Evolutionary conservation across 2,329 filamentous ascomycete species (phyloP).

Genomic region (Penicillium sp.): DNA sequence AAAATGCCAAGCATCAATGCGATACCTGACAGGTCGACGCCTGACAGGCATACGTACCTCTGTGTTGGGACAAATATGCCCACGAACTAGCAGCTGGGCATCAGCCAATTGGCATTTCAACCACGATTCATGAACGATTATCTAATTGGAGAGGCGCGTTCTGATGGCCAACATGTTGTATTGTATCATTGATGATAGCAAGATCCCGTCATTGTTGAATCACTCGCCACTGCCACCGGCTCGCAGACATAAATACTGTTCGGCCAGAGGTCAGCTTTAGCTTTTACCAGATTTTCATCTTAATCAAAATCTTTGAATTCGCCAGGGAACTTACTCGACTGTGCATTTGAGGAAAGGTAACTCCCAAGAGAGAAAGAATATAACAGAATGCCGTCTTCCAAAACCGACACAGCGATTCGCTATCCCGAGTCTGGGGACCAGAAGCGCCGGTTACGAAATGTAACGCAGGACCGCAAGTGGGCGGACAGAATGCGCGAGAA

Average conservation of each 20-base stretch:
- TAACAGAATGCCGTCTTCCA: slow-evolving; percentile 26
- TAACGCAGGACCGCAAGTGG: slow-evolving; percentile 23
- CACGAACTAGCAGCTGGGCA: not conserved
- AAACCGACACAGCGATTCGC: slow-evolving; percentile 24
- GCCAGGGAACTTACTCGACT: not conserved
- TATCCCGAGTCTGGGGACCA: slow-evolving; percentile 21
- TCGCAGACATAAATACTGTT: slow-evolving; percentile 7
- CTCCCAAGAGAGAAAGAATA: not conserved
- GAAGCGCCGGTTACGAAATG: slow-evolving; percentile 20
- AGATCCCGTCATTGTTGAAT: slow-evolving; percentile 12
- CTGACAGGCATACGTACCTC: not conserved
- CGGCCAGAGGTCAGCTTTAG: not conserved
- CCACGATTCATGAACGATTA: not conserved
- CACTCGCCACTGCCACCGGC: slow-evolving; percentile 10
- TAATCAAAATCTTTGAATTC: not conserved
- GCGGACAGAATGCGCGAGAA: slow-evolving; percentile 16
- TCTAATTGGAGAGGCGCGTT: slow-evolving; percentile 1
- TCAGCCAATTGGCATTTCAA: not conserved
- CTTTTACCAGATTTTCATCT: not conserved
- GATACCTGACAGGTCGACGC: no score
- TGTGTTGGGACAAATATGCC: not conserved
- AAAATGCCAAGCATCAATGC: not conserved
- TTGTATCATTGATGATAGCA: slow-evolving; percentile 11
- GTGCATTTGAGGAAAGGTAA: not conserved
- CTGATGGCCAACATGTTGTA: not conserved